phyloP scores from a whole-genome alignment of 202 grass and related monocot species.

The Panicum hallii region DNA sequence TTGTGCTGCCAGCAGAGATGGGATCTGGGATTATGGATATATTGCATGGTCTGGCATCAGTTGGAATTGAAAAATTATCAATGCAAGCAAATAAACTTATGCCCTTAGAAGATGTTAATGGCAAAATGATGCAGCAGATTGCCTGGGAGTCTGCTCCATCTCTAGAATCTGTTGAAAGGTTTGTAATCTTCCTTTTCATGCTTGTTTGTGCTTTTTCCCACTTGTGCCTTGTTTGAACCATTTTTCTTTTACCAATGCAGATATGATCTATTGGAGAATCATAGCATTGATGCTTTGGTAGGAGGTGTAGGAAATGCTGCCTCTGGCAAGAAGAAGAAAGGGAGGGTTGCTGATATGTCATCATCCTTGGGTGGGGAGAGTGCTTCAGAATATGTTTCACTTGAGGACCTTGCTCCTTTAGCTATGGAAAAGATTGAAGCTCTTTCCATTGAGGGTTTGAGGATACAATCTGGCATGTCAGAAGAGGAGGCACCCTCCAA shows the following conservation, averaged over 20 bases:
- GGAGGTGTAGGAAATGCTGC: slow-evolving; percentile 38
- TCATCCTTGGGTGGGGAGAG: slow-evolving; percentile 52
- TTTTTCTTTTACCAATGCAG: slow-evolving; percentile 49
- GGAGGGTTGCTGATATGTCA: slow-evolving; percentile 48
- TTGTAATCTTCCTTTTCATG: slow-evolving; percentile 43
- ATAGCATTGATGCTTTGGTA: slow-evolving; percentile 41
- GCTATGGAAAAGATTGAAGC: slow-evolving; percentile 99
- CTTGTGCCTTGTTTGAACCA: slow-evolving; percentile 24
- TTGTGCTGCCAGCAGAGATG: slow-evolving; percentile 96
- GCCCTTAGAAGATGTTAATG: slow-evolving; percentile 93
- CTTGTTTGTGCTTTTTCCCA: slow-evolving; percentile 16
- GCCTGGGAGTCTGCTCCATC: slow-evolving; percentile 72
- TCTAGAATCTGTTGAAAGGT: slow-evolving; percentile 65
- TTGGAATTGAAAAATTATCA: slow-evolving; percentile 93
- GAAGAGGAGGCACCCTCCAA: slow-evolving; percentile 92
- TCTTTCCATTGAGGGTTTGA: slow-evolving; percentile 92
- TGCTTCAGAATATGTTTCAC: slow-evolving; percentile 81
- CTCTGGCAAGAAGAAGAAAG: slow-evolving; percentile 60
- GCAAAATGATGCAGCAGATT: slow-evolving; percentile 85
- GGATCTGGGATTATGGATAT: slow-evolving; percentile 94
- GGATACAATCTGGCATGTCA: slow-evolving; percentile 96
- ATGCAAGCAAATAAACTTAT: slow-evolving; percentile 96
- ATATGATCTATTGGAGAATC: slow-evolving; percentile 59
- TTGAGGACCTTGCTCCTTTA: slow-evolving; percentile 93
- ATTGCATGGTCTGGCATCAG: slow-evolving; percentile 81